phyloP scores from a whole-genome alignment of 2,329 filamentous ascomycete species.

The Mollisiaceae sp. region DNA sequence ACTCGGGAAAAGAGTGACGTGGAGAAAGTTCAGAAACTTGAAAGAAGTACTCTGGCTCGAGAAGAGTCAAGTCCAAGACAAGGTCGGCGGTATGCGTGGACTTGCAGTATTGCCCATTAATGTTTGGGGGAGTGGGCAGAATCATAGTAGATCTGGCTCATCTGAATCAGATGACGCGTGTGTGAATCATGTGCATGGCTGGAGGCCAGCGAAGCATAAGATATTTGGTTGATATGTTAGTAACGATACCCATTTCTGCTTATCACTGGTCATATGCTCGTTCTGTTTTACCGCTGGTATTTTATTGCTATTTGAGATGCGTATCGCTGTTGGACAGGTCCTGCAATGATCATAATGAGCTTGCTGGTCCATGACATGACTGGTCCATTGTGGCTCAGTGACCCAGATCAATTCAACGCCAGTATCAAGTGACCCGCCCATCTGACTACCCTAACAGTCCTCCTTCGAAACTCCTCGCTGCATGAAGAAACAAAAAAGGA shows the following conservation, averaged over 20 bases:
- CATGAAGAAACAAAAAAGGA: background rate
- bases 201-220: slow-evolving; percentile 10
- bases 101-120: slow-evolving; percentile 33
- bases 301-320: background rate
- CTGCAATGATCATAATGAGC: background rate
- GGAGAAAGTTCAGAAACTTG: slow-evolving; percentile 34
- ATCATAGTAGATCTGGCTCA: slow-evolving; percentile 31
- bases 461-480: background rate
- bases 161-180: slow-evolving; percentile 30
- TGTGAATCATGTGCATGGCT: slow-evolving; percentile 30
- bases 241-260: slow-evolving; percentile 1
- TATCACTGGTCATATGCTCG: background rate
- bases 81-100: slow-evolving; percentile 25
- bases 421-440: background rate
- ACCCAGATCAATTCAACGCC: background rate
- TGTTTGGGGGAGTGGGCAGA: slow-evolving; percentile 35
- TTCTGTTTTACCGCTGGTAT: background rate
- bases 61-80: slow-evolving; percentile 17
- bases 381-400: no score
- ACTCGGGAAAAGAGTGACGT: slow-evolving; percentile 33
- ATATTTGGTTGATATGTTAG: slow-evolving; percentile 6
- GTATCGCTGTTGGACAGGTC: background rate
- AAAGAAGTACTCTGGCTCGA: slow-evolving; percentile 31
- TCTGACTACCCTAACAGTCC: background rate
- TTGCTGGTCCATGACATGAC: no score